A percentile compares a stretch with the other conserved stretches of the same genome.
These are phyloP conservation scores for Anisogramma anomala DNA, from an alignment of 2,329 filamentous ascomycete species.

Conservation along the genomic window DNA sequence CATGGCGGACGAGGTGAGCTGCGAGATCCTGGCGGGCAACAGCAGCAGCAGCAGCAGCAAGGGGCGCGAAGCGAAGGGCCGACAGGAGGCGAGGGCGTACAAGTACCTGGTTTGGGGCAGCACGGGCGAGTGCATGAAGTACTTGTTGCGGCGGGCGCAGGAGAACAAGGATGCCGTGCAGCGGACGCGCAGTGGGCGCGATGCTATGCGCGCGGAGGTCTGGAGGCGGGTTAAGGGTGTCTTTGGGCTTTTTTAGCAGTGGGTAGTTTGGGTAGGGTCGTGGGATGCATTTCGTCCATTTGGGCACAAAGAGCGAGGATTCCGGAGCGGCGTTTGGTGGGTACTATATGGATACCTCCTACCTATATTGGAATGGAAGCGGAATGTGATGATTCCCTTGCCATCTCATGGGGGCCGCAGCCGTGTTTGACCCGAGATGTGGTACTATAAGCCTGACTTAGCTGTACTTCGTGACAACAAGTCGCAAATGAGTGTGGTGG, in stretches of 20 bases:
- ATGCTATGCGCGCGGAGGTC: conserved; percentile 53
- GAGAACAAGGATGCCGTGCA: conserved; percentile 64
- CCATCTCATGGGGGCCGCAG: too few species aligned
- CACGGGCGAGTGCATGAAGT: conserved; percentile 75
- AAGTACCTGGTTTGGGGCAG: conserved; percentile 62
- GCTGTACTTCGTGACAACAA: too few species aligned
- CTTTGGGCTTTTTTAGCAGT: conserved; percentile 30
- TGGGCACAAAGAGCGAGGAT: too few species aligned
- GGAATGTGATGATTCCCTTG: too few species aligned
- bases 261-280: too few species aligned
- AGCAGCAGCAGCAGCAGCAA: conserved; percentile 3
- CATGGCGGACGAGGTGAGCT: conserved; percentile 90
- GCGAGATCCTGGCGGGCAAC: conserved; percentile 34
- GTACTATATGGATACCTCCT: too few species aligned
- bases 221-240: conserved; percentile 38
- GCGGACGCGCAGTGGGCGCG: conserved; percentile 48
- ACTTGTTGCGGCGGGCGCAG: conserved; percentile 58
- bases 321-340: too few species aligned
- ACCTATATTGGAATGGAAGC: too few species aligned
- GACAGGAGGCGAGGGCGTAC: conserved; percentile 33
- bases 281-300: too few species aligned
- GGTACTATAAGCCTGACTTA: too few species aligned
- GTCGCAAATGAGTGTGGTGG: too few species aligned
- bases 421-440: too few species aligned
- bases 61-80: neutral